A percentile compares a stretch with the other conserved stretches of the same genome.
Conservation (phyloP, 768 basidiomycete genomes). For the Tylopilus vinaceipallidus region DNA sequence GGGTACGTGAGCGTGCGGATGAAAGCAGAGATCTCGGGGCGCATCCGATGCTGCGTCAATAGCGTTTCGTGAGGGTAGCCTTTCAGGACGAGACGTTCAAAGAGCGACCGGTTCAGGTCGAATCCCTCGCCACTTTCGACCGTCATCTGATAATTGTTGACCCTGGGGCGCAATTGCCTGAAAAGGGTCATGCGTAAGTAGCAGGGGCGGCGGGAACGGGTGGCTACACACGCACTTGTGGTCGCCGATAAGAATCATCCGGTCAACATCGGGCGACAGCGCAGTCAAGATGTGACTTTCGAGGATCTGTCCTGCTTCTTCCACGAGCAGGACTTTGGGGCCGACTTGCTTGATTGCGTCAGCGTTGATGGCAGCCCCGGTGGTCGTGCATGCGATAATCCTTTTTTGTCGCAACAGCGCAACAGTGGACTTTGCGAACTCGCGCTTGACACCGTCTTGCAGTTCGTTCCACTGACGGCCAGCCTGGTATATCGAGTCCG, state of each 20-base stretch:
- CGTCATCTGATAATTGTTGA: constrained; percentile 61
- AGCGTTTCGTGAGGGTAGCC: constrained; percentile 61
- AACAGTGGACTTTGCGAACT: constrained; percentile 33
- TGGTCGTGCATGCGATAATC: constrained; percentile 69
- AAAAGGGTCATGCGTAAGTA: not conserved
- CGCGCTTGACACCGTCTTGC: constrained; percentile 33
- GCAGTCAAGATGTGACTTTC: constrained; percentile 66
- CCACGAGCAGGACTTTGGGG: constrained; percentile 57
- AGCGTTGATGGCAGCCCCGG: constrained; percentile 61
- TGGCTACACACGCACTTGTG: constrained; percentile 52
- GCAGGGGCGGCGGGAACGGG: not conserved
- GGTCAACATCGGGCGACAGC: constrained; percentile 42
- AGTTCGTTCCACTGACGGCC: constrained; percentile 37
- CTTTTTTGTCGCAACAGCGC: constrained; percentile 42
- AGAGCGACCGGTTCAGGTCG: constrained; percentile 58
- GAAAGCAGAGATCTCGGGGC: constrained; percentile 65
- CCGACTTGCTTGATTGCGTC: constrained; percentile 41
- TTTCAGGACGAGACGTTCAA: constrained; percentile 57
- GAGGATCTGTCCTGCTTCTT: constrained; percentile 72
- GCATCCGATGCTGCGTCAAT: constrained; percentile 64
- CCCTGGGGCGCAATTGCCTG: constrained; percentile 71
- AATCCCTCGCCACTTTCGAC: constrained; percentile 70
- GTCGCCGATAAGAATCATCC: constrained; percentile 67
- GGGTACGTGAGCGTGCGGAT: constrained; percentile 65
- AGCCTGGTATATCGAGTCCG: constrained; percentile 30